Conservation (phyloP, 805 yeast species). For the Maudiozyma pseudohumilis region DNA sequence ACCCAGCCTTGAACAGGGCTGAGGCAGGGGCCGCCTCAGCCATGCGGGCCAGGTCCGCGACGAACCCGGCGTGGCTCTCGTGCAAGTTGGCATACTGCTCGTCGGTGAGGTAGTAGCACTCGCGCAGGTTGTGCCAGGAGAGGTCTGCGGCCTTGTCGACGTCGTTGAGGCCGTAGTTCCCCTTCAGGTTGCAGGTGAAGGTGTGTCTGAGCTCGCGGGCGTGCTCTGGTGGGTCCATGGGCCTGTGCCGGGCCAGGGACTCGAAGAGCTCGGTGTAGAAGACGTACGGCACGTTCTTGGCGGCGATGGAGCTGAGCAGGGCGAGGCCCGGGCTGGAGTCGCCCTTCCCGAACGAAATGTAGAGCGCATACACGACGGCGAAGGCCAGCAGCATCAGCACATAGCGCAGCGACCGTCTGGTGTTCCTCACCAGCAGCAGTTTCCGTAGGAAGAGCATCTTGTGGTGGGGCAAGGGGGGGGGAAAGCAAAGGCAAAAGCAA, state of each 20-base stretch:
- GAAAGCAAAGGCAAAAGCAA: too few species aligned
- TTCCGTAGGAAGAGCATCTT: too few species aligned
- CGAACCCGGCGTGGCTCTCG: background rate
- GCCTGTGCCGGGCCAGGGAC: background rate
- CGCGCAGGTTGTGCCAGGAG: conserved; percentile 12
- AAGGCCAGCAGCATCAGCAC: too few species aligned
- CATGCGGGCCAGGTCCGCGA: background rate
- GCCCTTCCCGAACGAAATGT: too few species aligned
- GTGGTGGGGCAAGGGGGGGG: too few species aligned
- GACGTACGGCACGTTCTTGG: background rate
- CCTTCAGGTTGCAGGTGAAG: conserved; percentile 11
- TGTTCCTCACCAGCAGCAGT: too few species aligned
- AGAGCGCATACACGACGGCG: too few species aligned
- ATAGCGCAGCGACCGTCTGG: too few species aligned
- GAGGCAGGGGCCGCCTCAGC: background rate
- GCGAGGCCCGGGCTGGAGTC: too few species aligned
- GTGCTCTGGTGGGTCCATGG: conserved; percentile 1
- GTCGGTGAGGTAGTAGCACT: conserved; percentile 18
- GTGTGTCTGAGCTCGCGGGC: conserved; percentile 1
- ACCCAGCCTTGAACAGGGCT: conserved; percentile 1
- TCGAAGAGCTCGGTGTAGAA: conserved; percentile 3
- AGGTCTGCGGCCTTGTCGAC: conserved; percentile 11
- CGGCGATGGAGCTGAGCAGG: too few species aligned
- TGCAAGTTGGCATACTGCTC: conserved; percentile 6
- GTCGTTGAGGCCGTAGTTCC: conserved; percentile 16